Evolutionary conservation across 177 flowering plant species (phyloP).

Genomic region (Vitis hybrid): DNA sequence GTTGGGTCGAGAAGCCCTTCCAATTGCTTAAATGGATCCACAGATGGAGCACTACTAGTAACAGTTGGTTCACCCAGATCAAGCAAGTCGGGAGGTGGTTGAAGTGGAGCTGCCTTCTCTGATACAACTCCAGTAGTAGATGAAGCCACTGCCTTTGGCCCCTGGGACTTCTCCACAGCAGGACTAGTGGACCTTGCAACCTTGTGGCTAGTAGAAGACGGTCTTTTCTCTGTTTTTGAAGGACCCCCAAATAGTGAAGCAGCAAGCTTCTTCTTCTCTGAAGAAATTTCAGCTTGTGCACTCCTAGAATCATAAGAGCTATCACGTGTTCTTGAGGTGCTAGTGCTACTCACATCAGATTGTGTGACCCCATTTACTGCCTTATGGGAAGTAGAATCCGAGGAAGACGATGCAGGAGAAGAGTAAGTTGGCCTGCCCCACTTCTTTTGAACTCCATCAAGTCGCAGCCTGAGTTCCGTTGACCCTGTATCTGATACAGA

Average conservation of each 20-base stretch:
- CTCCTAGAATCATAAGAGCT: slow-evolving; percentile 49
- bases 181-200: slow-evolving; percentile 33
- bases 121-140: slow-evolving; percentile 18
- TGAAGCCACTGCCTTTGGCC: slow-evolving; percentile 17
- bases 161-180: slow-evolving; percentile 35
- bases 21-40: slow-evolving; percentile 84
- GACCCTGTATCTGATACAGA: slow-evolving; percentile 41
- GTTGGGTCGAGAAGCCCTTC: slow-evolving; percentile 78
- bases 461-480: slow-evolving; percentile 65
- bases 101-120: slow-evolving; percentile 36
- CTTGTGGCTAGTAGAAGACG: slow-evolving; percentile 54
- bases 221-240: slow-evolving; percentile 56
- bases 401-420: slow-evolving; percentile 53
- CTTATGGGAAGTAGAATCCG: slow-evolving; percentile 46
- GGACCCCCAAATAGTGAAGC: slow-evolving; percentile 90
- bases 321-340: slow-evolving; percentile 44
- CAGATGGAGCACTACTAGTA: slow-evolving; percentile 26
- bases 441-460: slow-evolving; percentile 96
- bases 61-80: slow-evolving; percentile 69
- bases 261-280: slow-evolving; percentile 93
- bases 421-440: slow-evolving; percentile 91
- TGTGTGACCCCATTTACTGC: slow-evolving; percentile 59
- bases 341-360: slow-evolving; percentile 29
- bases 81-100: slow-evolving; percentile 80
- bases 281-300: slow-evolving; percentile 54